These are phyloP conservation scores for Albugo candida DNA, from an alignment of 352 stramenopile genomes.

Conservation along the genomic window DNA sequence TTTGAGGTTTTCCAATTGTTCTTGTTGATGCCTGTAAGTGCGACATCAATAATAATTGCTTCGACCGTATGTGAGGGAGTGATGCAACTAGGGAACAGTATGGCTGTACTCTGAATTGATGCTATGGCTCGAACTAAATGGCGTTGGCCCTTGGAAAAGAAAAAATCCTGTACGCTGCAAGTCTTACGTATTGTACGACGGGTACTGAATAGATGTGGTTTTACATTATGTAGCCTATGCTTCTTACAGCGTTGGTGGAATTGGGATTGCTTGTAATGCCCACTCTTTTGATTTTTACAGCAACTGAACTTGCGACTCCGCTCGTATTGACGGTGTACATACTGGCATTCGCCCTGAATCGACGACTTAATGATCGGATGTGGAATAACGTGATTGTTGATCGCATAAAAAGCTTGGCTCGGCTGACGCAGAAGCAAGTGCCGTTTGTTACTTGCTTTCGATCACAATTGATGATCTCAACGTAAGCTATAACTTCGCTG, in stretches of 20 bases:
- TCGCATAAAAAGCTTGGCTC: slow-evolving; percentile 66
- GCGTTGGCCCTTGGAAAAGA: slow-evolving; percentile 13
- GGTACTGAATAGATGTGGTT: neutral
- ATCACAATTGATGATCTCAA: slow-evolving; percentile 65
- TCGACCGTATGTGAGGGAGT: neutral
- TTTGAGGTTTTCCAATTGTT: slow-evolving; percentile 61
- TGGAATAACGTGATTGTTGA: neutral
- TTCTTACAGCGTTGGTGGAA: slow-evolving; percentile 37
- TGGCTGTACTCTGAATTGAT: slow-evolving; percentile 74
- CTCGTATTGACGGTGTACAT: slow-evolving; percentile 38
- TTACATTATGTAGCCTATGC: slow-evolving; percentile 17
- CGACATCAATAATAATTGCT: neutral
- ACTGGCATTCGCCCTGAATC: slow-evolving; percentile 23
- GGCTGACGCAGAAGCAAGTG: slow-evolving; percentile 47
- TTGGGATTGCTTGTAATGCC: slow-evolving; percentile 45
- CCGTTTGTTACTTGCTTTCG: slow-evolving; percentile 64
- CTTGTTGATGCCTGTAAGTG: slow-evolving; percentile 39
- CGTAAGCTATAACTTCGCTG: slow-evolving; percentile 15
- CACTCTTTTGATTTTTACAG: slow-evolving; percentile 54
- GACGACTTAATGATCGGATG: neutral
- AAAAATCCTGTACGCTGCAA: too few relatives aligned
- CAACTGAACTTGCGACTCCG: slow-evolving; percentile 30
- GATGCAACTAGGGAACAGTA: slow-evolving; percentile 23
- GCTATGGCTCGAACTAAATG: slow-evolving; percentile 48
- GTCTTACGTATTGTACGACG: neutral